Percentiles rank a stretch among this genome's conserved stretches.
Evolutionary conservation across 352 stramenopile genomes (phyloP).

Genomic region (Phytophthora pluvialis): DNA sequence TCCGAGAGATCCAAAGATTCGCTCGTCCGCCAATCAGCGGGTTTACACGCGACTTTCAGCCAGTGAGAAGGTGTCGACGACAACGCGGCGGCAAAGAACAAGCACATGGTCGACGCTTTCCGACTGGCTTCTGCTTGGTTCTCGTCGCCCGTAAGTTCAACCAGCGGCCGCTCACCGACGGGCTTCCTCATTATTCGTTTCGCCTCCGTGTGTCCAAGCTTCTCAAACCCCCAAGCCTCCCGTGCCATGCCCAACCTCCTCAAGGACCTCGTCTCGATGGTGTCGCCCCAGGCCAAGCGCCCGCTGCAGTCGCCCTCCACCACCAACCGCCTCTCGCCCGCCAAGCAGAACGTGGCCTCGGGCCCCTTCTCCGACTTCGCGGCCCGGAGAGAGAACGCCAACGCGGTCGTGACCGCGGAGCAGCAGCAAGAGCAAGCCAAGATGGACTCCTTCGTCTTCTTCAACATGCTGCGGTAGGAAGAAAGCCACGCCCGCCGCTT

Average conservation of each 20-base stretch:
- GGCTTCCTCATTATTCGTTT: conserved; percentile 27
- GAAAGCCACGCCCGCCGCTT: background rate
- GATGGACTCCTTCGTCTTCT: conserved; percentile 56
- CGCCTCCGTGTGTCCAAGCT: conserved; percentile 37
- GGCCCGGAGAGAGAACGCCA: conserved; percentile 26
- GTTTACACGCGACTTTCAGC: background rate
- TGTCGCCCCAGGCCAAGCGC: conserved; percentile 44
- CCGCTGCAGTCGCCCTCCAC: conserved; percentile 35
- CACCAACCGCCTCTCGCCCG: conserved; percentile 33
- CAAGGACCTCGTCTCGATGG: conserved; percentile 50
- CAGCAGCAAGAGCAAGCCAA: conserved; percentile 47
- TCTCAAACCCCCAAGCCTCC: conserved; percentile 18
- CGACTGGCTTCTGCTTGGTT: conserved; percentile 20
- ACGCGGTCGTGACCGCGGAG: conserved; percentile 22
- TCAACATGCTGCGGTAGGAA: conserved; percentile 51
- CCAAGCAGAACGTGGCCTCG: conserved; percentile 33
- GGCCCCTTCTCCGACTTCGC: conserved; percentile 31
- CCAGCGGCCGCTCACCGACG: background rate
- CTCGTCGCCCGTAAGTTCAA: conserved; percentile 11
- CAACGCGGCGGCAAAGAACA: conserved; percentile 20
- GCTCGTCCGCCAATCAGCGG: conserved; percentile 5
- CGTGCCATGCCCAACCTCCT: conserved; percentile 50
- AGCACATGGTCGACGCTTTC: conserved; percentile 12
- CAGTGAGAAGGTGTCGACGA: conserved; percentile 8
- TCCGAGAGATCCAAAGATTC: conserved; percentile 21